Conservation (phyloP, 768 basidiomycete genomes). For the Kwoniella europaea region DNA sequence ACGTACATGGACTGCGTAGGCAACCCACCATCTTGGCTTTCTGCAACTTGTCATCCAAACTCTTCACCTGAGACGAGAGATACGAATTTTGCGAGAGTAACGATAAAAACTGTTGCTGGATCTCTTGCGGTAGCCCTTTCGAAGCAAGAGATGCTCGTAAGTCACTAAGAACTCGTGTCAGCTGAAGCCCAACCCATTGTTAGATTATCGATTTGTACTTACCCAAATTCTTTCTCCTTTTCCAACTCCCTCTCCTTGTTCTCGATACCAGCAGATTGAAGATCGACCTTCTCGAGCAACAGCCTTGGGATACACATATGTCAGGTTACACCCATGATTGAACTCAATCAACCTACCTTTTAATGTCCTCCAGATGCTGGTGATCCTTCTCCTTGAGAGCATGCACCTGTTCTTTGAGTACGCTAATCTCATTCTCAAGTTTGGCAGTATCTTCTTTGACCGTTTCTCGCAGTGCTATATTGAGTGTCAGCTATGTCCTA, state of each 20-base stretch:
- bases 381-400: slow-evolving; percentile 80
- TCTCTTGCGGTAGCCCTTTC: slow-evolving; percentile 79
- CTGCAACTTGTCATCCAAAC: slow-evolving; percentile 72
- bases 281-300: slow-evolving; percentile 85
- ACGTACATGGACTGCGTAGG: too few species aligned
- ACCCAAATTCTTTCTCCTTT: slow-evolving; percentile 85
- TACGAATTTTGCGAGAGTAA: slow-evolving; percentile 78
- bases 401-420: slow-evolving; percentile 70
- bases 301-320: slow-evolving; percentile 72
- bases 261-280: slow-evolving; percentile 88
- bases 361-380: slow-evolving; percentile 75
- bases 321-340: background rate
- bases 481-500: slow-evolving; percentile 12
- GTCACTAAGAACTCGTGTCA: slow-evolving; percentile 63
- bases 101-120: slow-evolving; percentile 73
- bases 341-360: slow-evolving; percentile 29
- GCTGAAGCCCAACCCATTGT: background rate
- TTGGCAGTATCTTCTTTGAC: slow-evolving; percentile 83
- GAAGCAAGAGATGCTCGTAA: slow-evolving; percentile 76
- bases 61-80: slow-evolving; percentile 74
- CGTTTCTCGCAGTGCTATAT: slow-evolving; percentile 72
- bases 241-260: slow-evolving; percentile 85
- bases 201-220: background rate
- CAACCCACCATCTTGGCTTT: slow-evolving; percentile 74
- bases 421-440: slow-evolving; percentile 71